Base-by-base conservation (phyloP, 1,284 basidiomycete species). In the Pseudozyma pruni region DNA sequence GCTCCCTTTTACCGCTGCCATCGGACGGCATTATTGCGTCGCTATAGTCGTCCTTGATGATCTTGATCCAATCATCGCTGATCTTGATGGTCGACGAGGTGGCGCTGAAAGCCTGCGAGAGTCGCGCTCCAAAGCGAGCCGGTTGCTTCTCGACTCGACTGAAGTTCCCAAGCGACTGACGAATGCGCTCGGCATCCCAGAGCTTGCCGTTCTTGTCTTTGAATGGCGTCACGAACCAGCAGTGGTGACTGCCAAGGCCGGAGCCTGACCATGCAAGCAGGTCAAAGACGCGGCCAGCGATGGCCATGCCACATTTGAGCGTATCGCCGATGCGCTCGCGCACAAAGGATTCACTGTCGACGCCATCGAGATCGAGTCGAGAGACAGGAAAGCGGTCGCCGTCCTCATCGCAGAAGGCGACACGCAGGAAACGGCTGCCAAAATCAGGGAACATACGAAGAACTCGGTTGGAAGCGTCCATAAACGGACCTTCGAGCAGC, bases 91-190 rank as follows among this genome's bases (percentile, higher is more conserved):
- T 67, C 3, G 57, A 54, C 17, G 63, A 60, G 1, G 63, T 67
- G 8, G 63, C 63, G 22, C 63, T 67, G 57, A 67, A 67, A 4
- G 63, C 63, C 33, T 67, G 63, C 19, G 57, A 60, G 5, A 67
- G 49, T 22, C 63, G 41, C 0, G 63, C 63, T 8, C 63, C 63
- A n/a, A 43, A 54, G 17, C 63, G 51, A 25, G 57, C 63, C 2
- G 63, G 63, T 10, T 49, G 49, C 5, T 25, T 20, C 6, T 67
- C 57, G 14, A 67, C 46, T 16, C 41, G 10, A 16, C 42, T 16
- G 17, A 67, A 67, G 34, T 60, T 43, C 33, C 63, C 63, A 2
- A 67, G 57, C 17, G 48, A 41, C 17, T 51, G 47, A 3, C 63
- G 57, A 40, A 67, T 67, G 11, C 46, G 37, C 17, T 67, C 56